phyloP scores from a whole-genome alignment of 1,284 basidiomycete species.

The Pseudomicrostroma phylloplanum region DNA sequence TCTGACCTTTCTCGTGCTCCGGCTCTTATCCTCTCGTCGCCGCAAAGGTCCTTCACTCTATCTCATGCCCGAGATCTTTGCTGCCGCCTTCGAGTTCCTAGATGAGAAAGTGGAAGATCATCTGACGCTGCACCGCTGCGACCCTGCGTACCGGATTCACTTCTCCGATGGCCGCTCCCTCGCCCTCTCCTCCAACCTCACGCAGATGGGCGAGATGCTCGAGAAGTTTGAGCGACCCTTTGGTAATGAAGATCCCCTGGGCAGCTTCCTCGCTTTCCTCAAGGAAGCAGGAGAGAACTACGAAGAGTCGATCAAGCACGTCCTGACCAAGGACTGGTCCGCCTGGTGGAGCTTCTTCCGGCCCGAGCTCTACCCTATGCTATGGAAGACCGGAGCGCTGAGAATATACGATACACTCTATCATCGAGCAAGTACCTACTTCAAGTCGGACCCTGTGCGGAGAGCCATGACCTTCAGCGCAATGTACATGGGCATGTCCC shows the following conservation, averaged over 20 bases:
- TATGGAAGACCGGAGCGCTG: slow-evolving; percentile 36
- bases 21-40: too few relatives aligned
- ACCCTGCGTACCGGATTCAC: slow-evolving; percentile 41
- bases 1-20: too few relatives aligned
- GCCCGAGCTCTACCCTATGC: slow-evolving; percentile 53
- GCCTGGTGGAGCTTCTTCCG: slow-evolving; percentile 53
- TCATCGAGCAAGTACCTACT: slow-evolving; percentile 53
- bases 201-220: slow-evolving; percentile 53
- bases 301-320: slow-evolving; percentile 53
- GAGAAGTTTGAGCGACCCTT: slow-evolving; percentile 56
- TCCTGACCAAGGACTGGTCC: slow-evolving; percentile 54
- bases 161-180: slow-evolving; percentile 44
- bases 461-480: slow-evolving; percentile 17
- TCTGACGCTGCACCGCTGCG: slow-evolving; percentile 49
- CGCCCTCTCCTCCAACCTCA: slow-evolving; percentile 53
- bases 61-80: slow-evolving; percentile 56
- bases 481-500: slow-evolving; percentile 51
- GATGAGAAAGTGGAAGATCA: slow-evolving; percentile 53
- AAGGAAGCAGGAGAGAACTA: slow-evolving; percentile 54
- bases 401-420: slow-evolving; percentile 41
- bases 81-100: slow-evolving; percentile 54
- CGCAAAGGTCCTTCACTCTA: slow-evolving; percentile 52
- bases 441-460: slow-evolving; percentile 55
- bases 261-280: slow-evolving; percentile 51
- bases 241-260: slow-evolving; percentile 50